Conservation (phyloP, 148 eudicot species). For the Agrostemma githago region DNA sequence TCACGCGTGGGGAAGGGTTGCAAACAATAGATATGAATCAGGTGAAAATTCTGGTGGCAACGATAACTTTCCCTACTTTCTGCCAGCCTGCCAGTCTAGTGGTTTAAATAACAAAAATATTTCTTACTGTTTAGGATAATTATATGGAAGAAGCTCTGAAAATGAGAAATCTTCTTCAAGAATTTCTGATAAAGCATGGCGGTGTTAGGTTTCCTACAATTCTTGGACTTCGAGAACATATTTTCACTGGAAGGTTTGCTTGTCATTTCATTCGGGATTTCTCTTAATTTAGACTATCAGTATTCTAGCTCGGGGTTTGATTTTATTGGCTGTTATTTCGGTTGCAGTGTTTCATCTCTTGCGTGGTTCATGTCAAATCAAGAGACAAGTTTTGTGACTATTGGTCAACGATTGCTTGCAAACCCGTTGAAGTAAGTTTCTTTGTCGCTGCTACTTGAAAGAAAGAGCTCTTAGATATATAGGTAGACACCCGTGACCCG, state of each 20-base stretch:
- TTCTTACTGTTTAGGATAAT: conserved; percentile 57
- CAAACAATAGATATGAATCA: conserved; percentile 98
- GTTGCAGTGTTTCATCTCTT: conserved; percentile 98
- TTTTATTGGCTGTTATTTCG: conserved; percentile 15
- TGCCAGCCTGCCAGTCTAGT: background rate
- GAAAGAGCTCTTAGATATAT: background rate
- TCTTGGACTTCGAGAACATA: conserved; percentile 96
- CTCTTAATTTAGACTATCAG: background rate
- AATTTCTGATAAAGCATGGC: conserved; percentile 85
- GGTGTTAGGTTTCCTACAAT: conserved; percentile 84
- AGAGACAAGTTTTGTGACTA: conserved; percentile 97
- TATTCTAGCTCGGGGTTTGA: background rate
- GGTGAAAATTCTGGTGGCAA: conserved; percentile 28
- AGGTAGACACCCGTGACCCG: background rate
- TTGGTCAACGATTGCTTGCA: conserved; percentile 94
- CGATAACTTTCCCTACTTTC: background rate
- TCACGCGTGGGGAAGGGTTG: conserved; percentile 94
- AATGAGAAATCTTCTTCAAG: conserved; percentile 98
- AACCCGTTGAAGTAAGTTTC: conserved; percentile 78
- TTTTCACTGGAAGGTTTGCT: conserved; percentile 89
- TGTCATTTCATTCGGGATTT: background rate
- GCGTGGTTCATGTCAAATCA: conserved; percentile 99
- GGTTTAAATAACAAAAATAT: background rate
- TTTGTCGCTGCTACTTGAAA: background rate
- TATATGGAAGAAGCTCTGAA: conserved; percentile 99